phyloP scores from a whole-genome alignment of 2,329 filamentous ascomycete genomes.

The Penicillium sp. region DNA sequence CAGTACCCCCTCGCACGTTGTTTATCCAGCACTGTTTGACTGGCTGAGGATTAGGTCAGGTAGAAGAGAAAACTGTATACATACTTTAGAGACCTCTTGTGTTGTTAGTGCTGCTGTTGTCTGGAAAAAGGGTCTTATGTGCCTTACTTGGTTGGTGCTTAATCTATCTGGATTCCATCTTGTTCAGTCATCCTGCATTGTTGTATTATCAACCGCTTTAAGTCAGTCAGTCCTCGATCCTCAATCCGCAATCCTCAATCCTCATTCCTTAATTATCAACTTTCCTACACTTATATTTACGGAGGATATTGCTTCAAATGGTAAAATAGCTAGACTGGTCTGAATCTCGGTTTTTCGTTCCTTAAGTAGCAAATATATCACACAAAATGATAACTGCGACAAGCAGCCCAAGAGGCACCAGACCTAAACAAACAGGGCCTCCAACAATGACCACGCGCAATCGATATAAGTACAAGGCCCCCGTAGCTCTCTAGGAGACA shows the following conservation, averaged over 20 bases:
- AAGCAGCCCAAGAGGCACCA: background rate
- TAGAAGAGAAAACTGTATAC: constrained; percentile 41
- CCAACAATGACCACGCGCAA: constrained; percentile 18
- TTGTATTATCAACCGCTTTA: constrained; percentile 1
- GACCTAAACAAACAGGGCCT: background rate
- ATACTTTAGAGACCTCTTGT: constrained; percentile 37
- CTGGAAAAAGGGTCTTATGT: constrained; percentile 27
- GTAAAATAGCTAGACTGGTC: constrained; percentile 14
- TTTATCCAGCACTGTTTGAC: constrained; percentile 16
- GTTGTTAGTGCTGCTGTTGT: constrained; percentile 31
- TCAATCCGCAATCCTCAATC: constrained; percentile 9
- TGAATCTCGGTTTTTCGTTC: background rate
- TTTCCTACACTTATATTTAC: background rate
- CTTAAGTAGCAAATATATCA: constrained; percentile 10
- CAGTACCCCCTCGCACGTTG: constrained; percentile 12
- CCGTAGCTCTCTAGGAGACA: constrained; percentile 15
- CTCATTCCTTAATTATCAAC: background rate
- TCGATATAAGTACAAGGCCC: constrained; percentile 29
- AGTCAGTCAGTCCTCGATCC: constrained; percentile 1
- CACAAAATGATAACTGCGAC: constrained; percentile 1
- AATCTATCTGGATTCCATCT: constrained; percentile 22
- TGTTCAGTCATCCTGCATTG: constrained; percentile 19
- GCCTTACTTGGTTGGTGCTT: constrained; percentile 24
- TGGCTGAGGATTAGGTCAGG: constrained; percentile 22
- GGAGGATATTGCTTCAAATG: background rate